Base-by-base conservation (phyloP, 108 stramenopile species). In the Nitzschia sp. region DNA sequence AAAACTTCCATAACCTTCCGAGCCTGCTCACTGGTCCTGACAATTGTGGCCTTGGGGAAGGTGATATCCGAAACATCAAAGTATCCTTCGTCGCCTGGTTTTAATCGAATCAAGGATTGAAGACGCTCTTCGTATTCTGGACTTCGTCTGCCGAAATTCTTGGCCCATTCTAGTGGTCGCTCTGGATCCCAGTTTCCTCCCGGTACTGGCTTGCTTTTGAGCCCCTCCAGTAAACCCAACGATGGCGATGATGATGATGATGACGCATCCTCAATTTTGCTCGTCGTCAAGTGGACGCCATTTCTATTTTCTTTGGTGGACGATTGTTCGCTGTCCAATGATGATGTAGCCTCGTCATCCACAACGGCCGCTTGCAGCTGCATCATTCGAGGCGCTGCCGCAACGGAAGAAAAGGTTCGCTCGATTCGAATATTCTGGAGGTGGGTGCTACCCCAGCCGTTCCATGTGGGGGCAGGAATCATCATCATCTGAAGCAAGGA, bases 1-100 rank as follows among this genome's bases (percentile, higher is more conserved):
- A 91, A 48, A 32, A 65, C 69, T 45, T 71, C 62, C 63, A 91
- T 41, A n/a, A 94, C 93, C 13, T 69, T 84, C 1, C 41, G 45
- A 0, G 93, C 93, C 35, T 91, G 72, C 60, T 89, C 88, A 33
- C 72, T 61, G 2, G 90, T 89, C 2, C 90, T 77, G 9, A 94
- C 93, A 0, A 90, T 72, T 4, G 90, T 88, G 1, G 87, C 81
- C 21, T 63, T 53, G 2, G 66, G 67, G 22, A 61, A 36, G 25
- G 56, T 50, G 5, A 68, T 68, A 9, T 80, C 66, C 3, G 47
- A 35, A 1, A 81, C 75, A 59, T 87, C 84, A 58, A 85, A 84
- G 36, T 90, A 89, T 1, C 85, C 86, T 44, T 84, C 86, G 73
- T 93, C 88, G 13, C 86, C 89, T 0, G 82, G 81, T 66, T 69